A percentile compares a stretch with the other conserved stretches of the same genome.
phyloP scores from a whole-genome alignment of 2,329 filamentous ascomycete genomes.

The Trichoderma sp. region DNA sequence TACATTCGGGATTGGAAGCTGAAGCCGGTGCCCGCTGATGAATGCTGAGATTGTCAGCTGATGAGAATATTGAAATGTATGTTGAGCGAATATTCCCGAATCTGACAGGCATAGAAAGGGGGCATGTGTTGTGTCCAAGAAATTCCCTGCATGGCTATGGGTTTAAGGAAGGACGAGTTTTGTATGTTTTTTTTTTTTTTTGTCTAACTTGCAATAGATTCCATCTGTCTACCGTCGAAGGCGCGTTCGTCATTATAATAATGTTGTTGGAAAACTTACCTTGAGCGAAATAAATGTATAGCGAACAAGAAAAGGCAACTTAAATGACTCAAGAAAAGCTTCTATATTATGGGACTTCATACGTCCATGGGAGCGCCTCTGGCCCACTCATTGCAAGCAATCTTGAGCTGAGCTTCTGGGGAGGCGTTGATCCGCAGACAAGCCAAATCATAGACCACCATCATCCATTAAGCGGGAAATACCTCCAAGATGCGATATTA shows the following conservation, averaged over 20 bases:
- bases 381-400: constrained; percentile 30
- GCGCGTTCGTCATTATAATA: background rate
- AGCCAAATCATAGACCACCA: constrained; percentile 43
- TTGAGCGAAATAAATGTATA: background rate
- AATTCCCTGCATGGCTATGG: background rate
- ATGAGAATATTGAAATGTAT: background rate
- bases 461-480: constrained; percentile 38
- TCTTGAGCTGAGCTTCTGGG: constrained; percentile 44
- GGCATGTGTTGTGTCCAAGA: background rate
- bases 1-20: background rate
- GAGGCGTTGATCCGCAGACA: constrained; percentile 39
- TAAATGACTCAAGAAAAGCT: background rate
- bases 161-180: background rate
- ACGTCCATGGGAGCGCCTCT: constrained; percentile 27
- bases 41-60: background rate
- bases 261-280: accelerated
- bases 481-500: constrained; percentile 34
- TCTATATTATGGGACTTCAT: constrained; percentile 20
- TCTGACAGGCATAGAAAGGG: background rate
- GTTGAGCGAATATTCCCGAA: background rate
- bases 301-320: background rate
- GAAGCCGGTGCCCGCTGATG: background rate
- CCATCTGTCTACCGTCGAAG: background rate
- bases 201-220: background rate
- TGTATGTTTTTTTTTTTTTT: background rate